Conservation (phyloP, 2,329 filamentous ascomycete genomes). For the Sclerotinia nivalis region DNA sequence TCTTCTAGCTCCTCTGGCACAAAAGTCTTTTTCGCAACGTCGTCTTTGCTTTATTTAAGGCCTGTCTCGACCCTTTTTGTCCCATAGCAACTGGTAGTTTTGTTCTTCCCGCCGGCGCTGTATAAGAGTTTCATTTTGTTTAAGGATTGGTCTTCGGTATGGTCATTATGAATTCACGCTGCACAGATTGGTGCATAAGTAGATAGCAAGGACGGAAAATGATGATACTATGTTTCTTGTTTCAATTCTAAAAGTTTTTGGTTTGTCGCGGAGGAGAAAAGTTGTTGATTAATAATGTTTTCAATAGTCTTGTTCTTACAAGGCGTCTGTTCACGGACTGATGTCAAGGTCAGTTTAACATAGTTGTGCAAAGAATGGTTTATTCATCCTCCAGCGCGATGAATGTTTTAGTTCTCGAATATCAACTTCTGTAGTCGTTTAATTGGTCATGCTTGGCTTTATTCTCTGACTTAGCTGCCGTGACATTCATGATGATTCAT, state of each 20-base stretch:
- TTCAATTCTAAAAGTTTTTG: not conserved
- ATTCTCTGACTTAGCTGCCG: not conserved
- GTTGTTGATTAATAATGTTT: not conserved
- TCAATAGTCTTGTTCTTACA: not conserved
- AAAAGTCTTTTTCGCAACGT: no score
- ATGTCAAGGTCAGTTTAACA: not conserved
- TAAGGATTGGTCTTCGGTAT: not conserved
- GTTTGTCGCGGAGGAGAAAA: not conserved
- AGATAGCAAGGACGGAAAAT: not conserved
- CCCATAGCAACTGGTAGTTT: not conserved
- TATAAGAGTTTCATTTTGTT: not conserved
- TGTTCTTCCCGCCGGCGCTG: not conserved
- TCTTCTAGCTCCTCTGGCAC: not conserved
- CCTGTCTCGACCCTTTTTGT: not conserved
- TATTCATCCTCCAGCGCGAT: not conserved
- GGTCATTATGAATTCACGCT: not conserved
- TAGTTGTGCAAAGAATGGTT: not conserved
- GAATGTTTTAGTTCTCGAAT: not conserved
- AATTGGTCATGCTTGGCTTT: not conserved
- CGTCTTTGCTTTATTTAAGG: no score
- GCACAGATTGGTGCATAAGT: not conserved
- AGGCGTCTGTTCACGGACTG: no score
- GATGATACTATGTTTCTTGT: not conserved
- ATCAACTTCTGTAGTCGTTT: not conserved
- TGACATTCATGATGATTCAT: not conserved